These are phyloP conservation scores for Amanita inopinata DNA, from an alignment of 768 basidiomycete genomes.

Conservation along the genomic window DNA sequence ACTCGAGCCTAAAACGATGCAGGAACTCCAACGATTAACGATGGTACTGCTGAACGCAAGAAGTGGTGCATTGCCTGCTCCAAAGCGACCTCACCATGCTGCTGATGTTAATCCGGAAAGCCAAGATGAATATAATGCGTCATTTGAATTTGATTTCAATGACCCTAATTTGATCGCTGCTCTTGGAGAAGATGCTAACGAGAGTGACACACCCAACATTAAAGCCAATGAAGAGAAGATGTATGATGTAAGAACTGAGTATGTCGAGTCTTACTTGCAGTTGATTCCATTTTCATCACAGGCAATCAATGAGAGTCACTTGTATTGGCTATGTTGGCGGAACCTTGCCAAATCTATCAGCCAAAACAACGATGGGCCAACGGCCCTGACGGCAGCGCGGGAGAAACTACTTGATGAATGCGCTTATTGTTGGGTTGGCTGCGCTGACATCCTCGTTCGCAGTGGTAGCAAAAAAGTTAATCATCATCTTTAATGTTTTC, in stretches of 20 bases:
- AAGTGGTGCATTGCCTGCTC: conserved; percentile 34
- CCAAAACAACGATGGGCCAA: conserved; percentile 1
- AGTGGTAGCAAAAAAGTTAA: conserved; percentile 16
- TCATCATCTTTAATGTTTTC: conserved; percentile 6
- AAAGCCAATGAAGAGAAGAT: conserved; percentile 37
- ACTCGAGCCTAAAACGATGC: conserved; percentile 30
- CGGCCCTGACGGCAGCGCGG: background rate
- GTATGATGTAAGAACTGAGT: conserved; percentile 32
- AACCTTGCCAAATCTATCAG: conserved; percentile 2
- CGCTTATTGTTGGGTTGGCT: conserved; percentile 69
- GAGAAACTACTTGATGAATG: conserved; percentile 36
- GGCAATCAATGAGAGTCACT: conserved; percentile 12
- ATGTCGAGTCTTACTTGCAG: conserved; percentile 1
- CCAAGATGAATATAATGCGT: conserved; percentile 61
- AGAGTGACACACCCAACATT: conserved; percentile 17
- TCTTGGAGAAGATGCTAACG: conserved; percentile 30
- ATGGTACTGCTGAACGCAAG: conserved; percentile 55
- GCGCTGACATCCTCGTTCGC: conserved; percentile 48
- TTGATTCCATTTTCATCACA: too few species aligned
- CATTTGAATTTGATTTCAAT: conserved; percentile 43
- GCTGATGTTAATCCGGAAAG: conserved; percentile 46
- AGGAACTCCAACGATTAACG: conserved; percentile 48
- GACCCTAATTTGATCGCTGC: conserved; percentile 53
- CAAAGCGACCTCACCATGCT: conserved; percentile 22
- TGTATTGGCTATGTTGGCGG: conserved; percentile 28